Conservation (phyloP, 2,329 filamentous ascomycete species). For the Cadophora sp. region DNA sequence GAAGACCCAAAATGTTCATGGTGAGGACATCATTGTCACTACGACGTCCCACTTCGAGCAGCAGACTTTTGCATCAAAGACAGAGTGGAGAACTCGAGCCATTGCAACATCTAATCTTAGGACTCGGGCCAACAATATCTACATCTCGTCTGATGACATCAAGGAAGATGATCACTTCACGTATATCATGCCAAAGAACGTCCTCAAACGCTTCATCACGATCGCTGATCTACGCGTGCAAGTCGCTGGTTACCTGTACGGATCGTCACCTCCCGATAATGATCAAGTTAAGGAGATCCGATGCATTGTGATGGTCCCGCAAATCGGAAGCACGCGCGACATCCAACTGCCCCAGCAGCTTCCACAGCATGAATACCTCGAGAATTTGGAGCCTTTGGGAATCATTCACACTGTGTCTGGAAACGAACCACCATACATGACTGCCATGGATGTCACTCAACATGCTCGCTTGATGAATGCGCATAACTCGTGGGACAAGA, state of each 20-base stretch:
- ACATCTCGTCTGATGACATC: conserved; percentile 95
- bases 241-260: conserved; percentile 95
- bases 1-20: conserved; percentile 96
- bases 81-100: conserved; percentile 95
- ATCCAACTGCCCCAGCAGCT: conserved; percentile 89
- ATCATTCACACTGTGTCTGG: conserved; percentile 95
- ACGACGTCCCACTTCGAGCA: conserved; percentile 98
- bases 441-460: conserved; percentile 90
- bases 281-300: conserved; percentile 96
- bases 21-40: conserved; percentile 97
- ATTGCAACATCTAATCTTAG: conserved; percentile 96
- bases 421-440: conserved; percentile 97
- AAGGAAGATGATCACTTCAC: conserved; percentile 87
- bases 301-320: conserved; percentile 96
- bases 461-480: conserved; percentile 89
- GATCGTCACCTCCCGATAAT: conserved; percentile 90
- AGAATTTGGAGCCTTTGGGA: conserved; percentile 86
- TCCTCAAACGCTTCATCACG: conserved; percentile 97
- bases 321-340: conserved; percentile 91
- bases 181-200: conserved; percentile 99
- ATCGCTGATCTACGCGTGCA: conserved; percentile 96
- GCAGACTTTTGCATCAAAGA: conserved; percentile 97
- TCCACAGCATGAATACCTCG: conserved; percentile 90
- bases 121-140: conserved; percentile 96
- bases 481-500: conserved; percentile 81